These are phyloP conservation scores for Penicillium griseofulvum DNA, from an alignment of 2,329 filamentous ascomycete species.

Conservation along the genomic window DNA sequence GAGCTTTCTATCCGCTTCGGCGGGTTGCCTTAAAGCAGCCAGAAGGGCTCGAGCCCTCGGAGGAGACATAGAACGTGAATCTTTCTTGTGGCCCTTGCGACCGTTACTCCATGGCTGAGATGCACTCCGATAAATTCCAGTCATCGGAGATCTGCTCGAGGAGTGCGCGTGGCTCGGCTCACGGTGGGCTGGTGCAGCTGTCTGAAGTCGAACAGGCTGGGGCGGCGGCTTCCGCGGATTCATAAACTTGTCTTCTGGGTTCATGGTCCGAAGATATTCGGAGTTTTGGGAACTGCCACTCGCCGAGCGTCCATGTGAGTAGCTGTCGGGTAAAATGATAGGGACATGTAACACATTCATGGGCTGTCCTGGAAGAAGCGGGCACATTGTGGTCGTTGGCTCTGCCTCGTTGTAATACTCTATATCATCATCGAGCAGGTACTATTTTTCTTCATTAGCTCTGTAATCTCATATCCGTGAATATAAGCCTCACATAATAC, in stretches of 20 bases:
- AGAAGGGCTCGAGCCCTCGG: constrained; percentile 38
- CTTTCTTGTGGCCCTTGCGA: constrained; percentile 21
- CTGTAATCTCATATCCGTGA: constrained; percentile 1
- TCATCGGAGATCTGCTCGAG: constrained; percentile 29
- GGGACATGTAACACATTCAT: constrained; percentile 85
- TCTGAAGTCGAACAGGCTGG: constrained; percentile 46
- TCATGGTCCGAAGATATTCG: constrained; percentile 66
- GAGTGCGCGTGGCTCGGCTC: constrained; percentile 24
- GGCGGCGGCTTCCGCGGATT: constrained; percentile 62
- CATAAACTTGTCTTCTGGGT: constrained; percentile 72
- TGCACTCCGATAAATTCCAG: constrained; percentile 26
- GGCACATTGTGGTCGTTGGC: constrained; percentile 75
- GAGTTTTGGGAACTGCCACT: constrained; percentile 61
- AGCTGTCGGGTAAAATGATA: constrained; percentile 55
- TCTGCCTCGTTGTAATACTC: constrained; percentile 73
- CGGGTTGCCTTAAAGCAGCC: constrained; percentile 38
- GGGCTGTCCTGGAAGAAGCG: constrained; percentile 80
- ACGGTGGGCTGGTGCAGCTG: constrained; percentile 40
- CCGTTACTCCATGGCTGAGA: constrained; percentile 38
- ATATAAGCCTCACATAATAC: constrained; percentile 68
- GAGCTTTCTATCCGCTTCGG: constrained; percentile 13
- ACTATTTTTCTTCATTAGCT: constrained; percentile 54
- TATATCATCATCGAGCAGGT: constrained; percentile 73
- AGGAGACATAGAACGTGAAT: constrained; percentile 39
- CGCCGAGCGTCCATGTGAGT: constrained; percentile 59